Conservation (phyloP, 371 early-diverging fungal species). For the Sporodiniella umbellata region DNA sequence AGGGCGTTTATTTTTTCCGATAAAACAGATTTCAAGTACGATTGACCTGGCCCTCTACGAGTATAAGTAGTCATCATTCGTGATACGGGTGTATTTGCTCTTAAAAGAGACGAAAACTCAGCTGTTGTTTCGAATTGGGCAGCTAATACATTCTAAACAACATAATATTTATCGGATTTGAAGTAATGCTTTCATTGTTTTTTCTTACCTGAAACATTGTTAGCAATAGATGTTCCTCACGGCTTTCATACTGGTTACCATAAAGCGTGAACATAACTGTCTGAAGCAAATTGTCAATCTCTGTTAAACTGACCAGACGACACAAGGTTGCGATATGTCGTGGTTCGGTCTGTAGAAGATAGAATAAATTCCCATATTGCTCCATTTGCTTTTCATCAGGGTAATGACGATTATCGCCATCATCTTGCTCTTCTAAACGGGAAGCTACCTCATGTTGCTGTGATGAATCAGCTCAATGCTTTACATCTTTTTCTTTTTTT, state of each 20-base stretch:
- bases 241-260: slow-evolving; percentile 93
- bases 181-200: not conserved
- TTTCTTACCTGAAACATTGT: slow-evolving; percentile 88
- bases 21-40: slow-evolving; percentile 86
- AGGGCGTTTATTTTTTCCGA: slow-evolving; percentile 74
- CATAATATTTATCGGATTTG: too few species aligned
- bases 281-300: slow-evolving; percentile 91
- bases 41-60: slow-evolving; percentile 90
- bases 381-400: slow-evolving; percentile 77
- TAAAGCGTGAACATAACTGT: slow-evolving; percentile 95
- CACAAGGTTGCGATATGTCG: slow-evolving; percentile 86
- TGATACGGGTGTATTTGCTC: slow-evolving; percentile 94
- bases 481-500: not conserved
- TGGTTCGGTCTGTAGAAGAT: slow-evolving; percentile 87
- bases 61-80: slow-evolving; percentile 97
- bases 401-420: slow-evolving; percentile 59
- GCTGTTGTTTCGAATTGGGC: slow-evolving; percentile 87
- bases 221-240: slow-evolving; percentile 91
- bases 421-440: slow-evolving; percentile 70
- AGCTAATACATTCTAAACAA: slow-evolving; percentile 72
- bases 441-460: slow-evolving; percentile 76
- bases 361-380: slow-evolving; percentile 89
- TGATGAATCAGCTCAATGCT: not conserved
- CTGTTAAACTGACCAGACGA: slow-evolving; percentile 76
- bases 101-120: slow-evolving; percentile 83